These are phyloP conservation scores for Myrica gale DNA, from an alignment of 306 rosid genomes.

Conservation along the genomic window DNA sequence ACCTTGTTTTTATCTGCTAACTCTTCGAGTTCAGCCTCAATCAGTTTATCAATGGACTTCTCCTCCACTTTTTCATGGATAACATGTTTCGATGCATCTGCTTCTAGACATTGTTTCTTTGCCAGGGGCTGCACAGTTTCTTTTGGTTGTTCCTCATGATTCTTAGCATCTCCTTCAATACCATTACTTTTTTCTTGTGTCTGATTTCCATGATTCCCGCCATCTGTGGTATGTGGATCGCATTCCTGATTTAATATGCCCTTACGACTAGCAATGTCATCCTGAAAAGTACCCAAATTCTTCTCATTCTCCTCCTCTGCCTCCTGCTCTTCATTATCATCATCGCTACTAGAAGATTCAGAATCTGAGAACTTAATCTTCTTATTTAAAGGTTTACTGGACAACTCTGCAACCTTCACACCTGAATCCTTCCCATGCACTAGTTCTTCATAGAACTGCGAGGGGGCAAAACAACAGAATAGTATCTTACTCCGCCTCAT, in stretches of 20 bases:
- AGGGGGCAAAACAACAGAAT: not conserved
- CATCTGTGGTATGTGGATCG: slow-evolving; percentile 44
- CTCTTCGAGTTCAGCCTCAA: slow-evolving; percentile 77
- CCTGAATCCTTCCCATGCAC: slow-evolving; percentile 50
- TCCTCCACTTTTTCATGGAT: slow-evolving; percentile 45
- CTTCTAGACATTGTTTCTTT: slow-evolving; percentile 58
- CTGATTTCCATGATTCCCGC: slow-evolving; percentile 15
- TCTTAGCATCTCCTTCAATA: slow-evolving; percentile 23
- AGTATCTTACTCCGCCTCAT: not conserved
- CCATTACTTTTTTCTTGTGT: slow-evolving; percentile 41
- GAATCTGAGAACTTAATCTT: slow-evolving; percentile 76
- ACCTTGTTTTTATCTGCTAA: slow-evolving; percentile 86
- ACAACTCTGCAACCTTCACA: slow-evolving; percentile 31
- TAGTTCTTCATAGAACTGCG: slow-evolving; percentile 78
- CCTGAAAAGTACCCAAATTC: slow-evolving; percentile 32
- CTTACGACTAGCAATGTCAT: slow-evolving; percentile 28
- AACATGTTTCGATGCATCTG: slow-evolving; percentile 35
- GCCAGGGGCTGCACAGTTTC: slow-evolving; percentile 52
- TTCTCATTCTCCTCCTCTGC: slow-evolving; percentile 23
- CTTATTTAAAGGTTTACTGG: slow-evolving; percentile 57
- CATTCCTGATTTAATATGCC: slow-evolving; percentile 30
- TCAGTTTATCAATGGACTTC: slow-evolving; percentile 72
- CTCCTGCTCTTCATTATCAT: slow-evolving; percentile 25
- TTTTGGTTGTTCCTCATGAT: slow-evolving; percentile 26
- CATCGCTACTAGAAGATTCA: slow-evolving; percentile 54